Evolutionary conservation across 306 rosid species (phyloP), one percentile per base, ranked within the genome.

Genomic region (Casuarina cunninghamiana): DNA sequence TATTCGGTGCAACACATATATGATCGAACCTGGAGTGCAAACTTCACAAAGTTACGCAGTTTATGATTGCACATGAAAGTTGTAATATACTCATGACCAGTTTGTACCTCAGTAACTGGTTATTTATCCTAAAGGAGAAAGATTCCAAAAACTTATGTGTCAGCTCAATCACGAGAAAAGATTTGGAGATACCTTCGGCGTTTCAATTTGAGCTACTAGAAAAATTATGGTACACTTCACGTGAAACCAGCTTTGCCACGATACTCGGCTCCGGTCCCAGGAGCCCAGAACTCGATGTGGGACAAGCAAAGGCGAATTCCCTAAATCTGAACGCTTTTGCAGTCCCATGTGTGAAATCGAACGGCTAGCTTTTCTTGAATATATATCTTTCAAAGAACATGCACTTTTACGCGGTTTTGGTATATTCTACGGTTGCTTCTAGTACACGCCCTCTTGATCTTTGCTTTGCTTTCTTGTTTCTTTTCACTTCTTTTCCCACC

Each of bases 341-440:
- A 17, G 39, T 74, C 76, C 19, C n/a, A 72, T 82, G 79, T 83
- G 81, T 84, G 50, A 57, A 57, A 89, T 88, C 90, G 26, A 41
- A 89, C 65, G 89, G 88, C 21, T 74, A 53, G 42, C 1, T 42
- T 83, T 81, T 48, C 5, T 54, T 57, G 68, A n/a, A 86, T 53
- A 38, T 53, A 38, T 15, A 54, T 41, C 42, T 53, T 69, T 61
- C 83, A 80, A 85, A 80, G 91, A 84, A 84, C 81, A 85, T 86
- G 89, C 84, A 75, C 86, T 91, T 87, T 48, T 71, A 91, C 93
- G 93, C 92, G 93, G 92, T 89, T 89, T 91, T 69, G 70, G 88
- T 76, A 86, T 87, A 91, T 91, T 87, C 86, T 49, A 46, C 39
- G 67, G 16, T 85, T 71, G 84, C 93, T 91, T 87, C 58, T 54